Conservation (phyloP, 2,329 filamentous ascomycete species). For the Fusarium veterinarium region DNA sequence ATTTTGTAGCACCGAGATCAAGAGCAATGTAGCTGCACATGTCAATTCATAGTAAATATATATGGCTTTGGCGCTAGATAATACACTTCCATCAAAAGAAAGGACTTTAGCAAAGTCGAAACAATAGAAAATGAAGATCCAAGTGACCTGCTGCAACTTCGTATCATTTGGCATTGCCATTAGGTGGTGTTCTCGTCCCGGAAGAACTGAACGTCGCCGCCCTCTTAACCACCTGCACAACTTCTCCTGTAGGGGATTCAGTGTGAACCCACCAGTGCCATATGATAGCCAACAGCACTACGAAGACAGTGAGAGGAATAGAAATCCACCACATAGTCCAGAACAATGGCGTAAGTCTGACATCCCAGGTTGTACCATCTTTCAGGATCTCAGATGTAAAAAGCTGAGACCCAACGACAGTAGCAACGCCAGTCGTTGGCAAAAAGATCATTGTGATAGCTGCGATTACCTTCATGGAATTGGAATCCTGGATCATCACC, state of each 20-base stretch:
- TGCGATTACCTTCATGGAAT: conserved; percentile 53
- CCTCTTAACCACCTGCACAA: conserved; percentile 36
- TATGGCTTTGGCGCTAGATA: not conserved
- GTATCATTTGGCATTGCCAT: conserved; percentile 2
- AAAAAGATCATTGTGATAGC: conserved; percentile 53
- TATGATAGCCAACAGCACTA: conserved; percentile 39
- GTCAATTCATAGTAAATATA: conserved; percentile 12
- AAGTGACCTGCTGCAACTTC: not conserved
- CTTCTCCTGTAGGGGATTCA: conserved; percentile 36
- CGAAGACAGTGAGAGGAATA: conserved; percentile 44
- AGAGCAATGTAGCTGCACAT: conserved; percentile 14
- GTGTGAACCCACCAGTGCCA: conserved; percentile 48
- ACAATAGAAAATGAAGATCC: accelerated
- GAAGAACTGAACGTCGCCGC: conserved; percentile 37
- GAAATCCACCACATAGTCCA: conserved; percentile 48
- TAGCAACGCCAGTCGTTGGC: conserved; percentile 51
- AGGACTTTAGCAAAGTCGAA: not conserved
- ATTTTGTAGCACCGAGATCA: conserved; percentile 11
- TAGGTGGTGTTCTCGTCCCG: conserved; percentile 16
- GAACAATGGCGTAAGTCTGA: conserved; percentile 44
- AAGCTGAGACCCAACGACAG: conserved; percentile 46
- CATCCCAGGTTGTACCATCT: conserved; percentile 38
- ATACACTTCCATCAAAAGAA: not conserved
- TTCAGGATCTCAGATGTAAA: conserved; percentile 37
- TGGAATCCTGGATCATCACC: conserved; percentile 50